phyloP scores from a whole-genome alignment of 306 rosid species.

The Styphnolobium japonicum region DNA sequence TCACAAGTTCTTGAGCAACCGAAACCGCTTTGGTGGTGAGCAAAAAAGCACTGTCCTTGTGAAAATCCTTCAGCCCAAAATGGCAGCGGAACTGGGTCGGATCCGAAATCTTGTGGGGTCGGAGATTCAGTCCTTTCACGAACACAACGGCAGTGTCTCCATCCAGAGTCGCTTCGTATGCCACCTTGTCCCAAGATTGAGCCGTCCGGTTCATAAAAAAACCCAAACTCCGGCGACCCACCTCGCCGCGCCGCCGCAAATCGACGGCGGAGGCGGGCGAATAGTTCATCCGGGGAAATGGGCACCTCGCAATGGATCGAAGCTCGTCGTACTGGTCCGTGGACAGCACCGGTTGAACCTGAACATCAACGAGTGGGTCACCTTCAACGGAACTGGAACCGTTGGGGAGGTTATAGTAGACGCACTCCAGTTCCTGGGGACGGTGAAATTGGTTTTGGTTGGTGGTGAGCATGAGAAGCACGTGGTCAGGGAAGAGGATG shows the following conservation, averaged over 20 bases:
- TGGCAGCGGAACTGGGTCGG: constrained; percentile 68
- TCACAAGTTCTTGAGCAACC: constrained; percentile 83
- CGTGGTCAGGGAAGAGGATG: constrained; percentile 67
- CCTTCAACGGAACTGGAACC: constrained; percentile 18
- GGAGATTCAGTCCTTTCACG: constrained; percentile 81
- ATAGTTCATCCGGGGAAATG: constrained; percentile 47
- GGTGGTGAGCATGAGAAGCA: constrained; percentile 46
- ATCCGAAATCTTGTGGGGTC: constrained; percentile 77
- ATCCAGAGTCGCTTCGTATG: constrained; percentile 76
- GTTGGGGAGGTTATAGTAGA: constrained; percentile 42
- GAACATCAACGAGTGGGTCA: constrained; percentile 15
- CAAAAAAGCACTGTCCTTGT: constrained; percentile 28
- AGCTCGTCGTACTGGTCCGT: constrained; percentile 54
- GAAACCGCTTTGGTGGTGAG: constrained; percentile 57
- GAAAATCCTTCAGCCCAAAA: constrained; percentile 45
- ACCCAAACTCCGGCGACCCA: constrained; percentile 29
- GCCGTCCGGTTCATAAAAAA: constrained; percentile 32
- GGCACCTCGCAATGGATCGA: constrained; percentile 75
- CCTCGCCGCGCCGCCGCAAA: constrained; percentile 48
- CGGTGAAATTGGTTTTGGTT: background rate
- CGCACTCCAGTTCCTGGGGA: constrained; percentile 49
- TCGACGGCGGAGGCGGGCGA: constrained; percentile 43
- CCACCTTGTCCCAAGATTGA: constrained; percentile 65
- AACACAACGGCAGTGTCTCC: constrained; percentile 71
- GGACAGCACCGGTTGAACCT: constrained; percentile 49